Evolutionary conservation across 345 rosid species (phyloP).

Genomic region (Camelina laxa): DNA sequence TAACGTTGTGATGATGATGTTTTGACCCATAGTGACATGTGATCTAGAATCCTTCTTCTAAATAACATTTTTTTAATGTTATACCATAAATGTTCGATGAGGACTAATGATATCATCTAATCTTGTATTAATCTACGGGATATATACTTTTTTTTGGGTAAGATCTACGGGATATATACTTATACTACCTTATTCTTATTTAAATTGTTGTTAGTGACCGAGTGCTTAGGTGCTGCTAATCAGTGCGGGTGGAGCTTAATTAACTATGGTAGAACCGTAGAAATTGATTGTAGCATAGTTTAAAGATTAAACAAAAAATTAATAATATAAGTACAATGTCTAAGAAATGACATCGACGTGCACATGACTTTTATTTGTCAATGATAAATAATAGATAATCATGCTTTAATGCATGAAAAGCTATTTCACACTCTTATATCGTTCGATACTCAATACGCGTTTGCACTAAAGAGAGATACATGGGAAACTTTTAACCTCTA

Average conservation of each 20-base stretch:
- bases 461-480: background rate
- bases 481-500: background rate
- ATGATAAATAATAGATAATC: background rate
- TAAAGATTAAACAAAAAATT: background rate
- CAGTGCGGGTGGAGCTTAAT: background rate
- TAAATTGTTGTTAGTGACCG: background rate
- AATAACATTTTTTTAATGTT: background rate
- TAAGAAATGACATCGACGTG: slow-evolving; percentile 2
- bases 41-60: slow-evolving; percentile 14
- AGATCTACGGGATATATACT: background rate
- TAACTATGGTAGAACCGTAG: background rate
- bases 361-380: background rate
- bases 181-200: background rate
- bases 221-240: background rate
- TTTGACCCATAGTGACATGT: background rate
- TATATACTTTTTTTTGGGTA: too few species aligned
- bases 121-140: background rate
- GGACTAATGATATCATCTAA: background rate
- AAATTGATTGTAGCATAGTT: background rate
- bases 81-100: background rate
- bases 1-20: slow-evolving; percentile 1
- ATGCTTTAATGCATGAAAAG: background rate
- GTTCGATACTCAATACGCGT: background rate
- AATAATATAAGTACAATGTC: background rate
- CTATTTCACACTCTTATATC: background rate